Evolutionary conservation across 2,329 filamentous ascomycete species (phyloP).

Genomic region (Fusarium hostae): DNA sequence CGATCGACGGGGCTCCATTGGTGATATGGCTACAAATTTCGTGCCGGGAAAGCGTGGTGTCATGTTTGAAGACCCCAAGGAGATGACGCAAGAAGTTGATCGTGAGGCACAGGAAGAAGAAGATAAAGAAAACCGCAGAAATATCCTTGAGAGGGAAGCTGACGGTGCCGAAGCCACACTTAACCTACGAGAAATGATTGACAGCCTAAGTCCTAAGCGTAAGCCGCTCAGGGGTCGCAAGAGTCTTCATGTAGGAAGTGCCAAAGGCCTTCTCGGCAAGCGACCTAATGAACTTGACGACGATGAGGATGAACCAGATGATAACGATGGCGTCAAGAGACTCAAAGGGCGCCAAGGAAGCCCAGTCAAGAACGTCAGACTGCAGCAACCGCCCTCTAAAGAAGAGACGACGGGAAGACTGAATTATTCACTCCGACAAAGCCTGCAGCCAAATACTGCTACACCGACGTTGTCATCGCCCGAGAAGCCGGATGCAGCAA

Average conservation of each 20-base stretch:
- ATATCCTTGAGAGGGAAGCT: conserved; percentile 64
- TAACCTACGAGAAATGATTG: conserved; percentile 80
- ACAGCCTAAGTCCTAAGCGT: conserved; percentile 81
- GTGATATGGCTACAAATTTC: conserved; percentile 73
- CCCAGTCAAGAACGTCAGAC: conserved; percentile 78
- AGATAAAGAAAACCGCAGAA: conserved; percentile 68
- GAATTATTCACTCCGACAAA: conserved; percentile 61
- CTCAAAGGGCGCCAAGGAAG: conserved; percentile 78
- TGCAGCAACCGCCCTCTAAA: conserved; percentile 75
- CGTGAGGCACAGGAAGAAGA: conserved; percentile 68
- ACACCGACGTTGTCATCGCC: conserved; percentile 61
- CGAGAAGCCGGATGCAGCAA: conserved; percentile 54
- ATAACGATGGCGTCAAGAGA: conserved; percentile 72
- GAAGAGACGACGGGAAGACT: conserved; percentile 72
- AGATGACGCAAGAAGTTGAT: conserved; percentile 72
- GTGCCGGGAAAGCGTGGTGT: conserved; percentile 64
- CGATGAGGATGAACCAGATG: conserved; percentile 66
- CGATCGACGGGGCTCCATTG: conserved; percentile 76
- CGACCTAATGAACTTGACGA: conserved; percentile 77
- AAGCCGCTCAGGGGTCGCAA: conserved; percentile 74
- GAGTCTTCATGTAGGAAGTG: conserved; percentile 80
- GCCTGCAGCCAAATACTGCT: conserved; percentile 58
- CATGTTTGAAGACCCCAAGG: conserved; percentile 72
- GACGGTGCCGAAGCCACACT: conserved; percentile 65
- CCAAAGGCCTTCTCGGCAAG: conserved; percentile 78